Base-by-base conservation (phyloP, 139 green algal species). In the Mychonastes homosphaera region DNA sequence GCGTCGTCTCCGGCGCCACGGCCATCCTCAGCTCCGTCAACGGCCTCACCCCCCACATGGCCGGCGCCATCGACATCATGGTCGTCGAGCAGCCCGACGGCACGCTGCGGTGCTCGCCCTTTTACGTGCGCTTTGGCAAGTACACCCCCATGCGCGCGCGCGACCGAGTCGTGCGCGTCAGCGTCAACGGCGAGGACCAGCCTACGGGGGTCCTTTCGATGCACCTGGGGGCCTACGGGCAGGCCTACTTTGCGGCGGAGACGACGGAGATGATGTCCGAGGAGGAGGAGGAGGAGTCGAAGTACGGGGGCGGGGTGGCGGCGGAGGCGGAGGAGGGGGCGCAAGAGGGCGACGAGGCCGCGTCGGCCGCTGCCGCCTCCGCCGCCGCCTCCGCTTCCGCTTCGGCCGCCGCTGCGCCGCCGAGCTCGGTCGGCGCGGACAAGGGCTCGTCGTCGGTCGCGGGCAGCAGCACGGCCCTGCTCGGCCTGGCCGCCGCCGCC, bases 111-210 rank as follows among this genome's bases (percentile, higher is more conserved):
- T 86, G 66, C 63, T 86, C 85, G 4, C 89, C 89, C 4, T 96
- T 94, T 41, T 94, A 95, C 62, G 87, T 96, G 27, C 83, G 89
- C 2, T 96, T 96, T 67, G 87, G 87, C 38, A 95, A 95, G 64
- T 96, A 94, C 72, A 86, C 89, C 3, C 78, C 80, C n/a, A 65
- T 91, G 21, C 69, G 84, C 29, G 75, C 62, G 34, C 75, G 78
- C 16, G 78, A 95, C 55, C 75, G 76, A 33, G 36, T 66, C 15
- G 85, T 94, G 12, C 66, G 72, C 18, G 78, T 94, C 12, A 68
- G 59, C 13, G 73, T 95, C 21, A 94, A 95, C 62, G 81, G 84
- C 84, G 38, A 75, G 75, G 27, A n/a, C 7, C 6, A 7, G 28
- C n/a, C 23, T 38, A 1, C 10, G 26, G 28, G n/a, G 19, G 38